phyloP scores from a whole-genome alignment of 148 eudicot species.

The Simmondsia chinensis region DNA sequence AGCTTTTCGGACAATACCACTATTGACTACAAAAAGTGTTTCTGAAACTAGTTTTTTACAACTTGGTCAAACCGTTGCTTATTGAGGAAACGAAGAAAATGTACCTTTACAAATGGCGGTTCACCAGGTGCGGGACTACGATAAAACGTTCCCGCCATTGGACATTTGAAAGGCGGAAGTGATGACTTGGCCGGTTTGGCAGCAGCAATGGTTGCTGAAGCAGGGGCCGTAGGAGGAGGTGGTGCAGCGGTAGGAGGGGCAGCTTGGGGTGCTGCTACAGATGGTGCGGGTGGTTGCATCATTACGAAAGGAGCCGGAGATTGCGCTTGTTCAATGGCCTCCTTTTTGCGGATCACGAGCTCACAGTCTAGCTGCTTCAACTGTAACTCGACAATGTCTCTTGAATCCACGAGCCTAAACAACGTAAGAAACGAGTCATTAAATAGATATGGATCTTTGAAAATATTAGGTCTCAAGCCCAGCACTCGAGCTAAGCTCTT shows the following conservation, averaged over 20 bases:
- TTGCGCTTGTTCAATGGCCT: constrained; percentile 47
- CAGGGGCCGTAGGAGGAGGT: constrained; percentile 14
- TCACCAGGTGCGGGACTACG: constrained; percentile 72
- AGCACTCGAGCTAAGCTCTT: no score
- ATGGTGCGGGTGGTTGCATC: constrained; percentile 41
- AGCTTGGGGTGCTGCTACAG: constrained; percentile 6
- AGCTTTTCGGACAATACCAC: no score
- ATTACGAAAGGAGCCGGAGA: constrained; percentile 32
- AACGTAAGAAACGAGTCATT: background rate
- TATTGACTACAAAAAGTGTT: no score
- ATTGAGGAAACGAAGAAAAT: background rate
- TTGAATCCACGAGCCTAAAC: constrained; percentile 82
- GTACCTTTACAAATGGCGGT: constrained; percentile 81
- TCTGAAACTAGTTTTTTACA: no score
- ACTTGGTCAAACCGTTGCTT: background rate
- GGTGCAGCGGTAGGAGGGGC: constrained; percentile 27
- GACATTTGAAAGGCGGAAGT: constrained; percentile 60
- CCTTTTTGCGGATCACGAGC: constrained; percentile 61
- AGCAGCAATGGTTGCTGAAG: constrained; percentile 37
- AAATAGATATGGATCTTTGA: background rate
- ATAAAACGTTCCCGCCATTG: constrained; percentile 84
- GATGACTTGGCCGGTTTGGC: constrained; percentile 41
- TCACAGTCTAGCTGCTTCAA: constrained; percentile 75
- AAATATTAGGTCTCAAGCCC: no score
- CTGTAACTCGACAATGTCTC: constrained; percentile 66